phyloP scores from a whole-genome alignment of 2,329 filamentous ascomycete species.

The Cordyceps cicadae region DNA sequence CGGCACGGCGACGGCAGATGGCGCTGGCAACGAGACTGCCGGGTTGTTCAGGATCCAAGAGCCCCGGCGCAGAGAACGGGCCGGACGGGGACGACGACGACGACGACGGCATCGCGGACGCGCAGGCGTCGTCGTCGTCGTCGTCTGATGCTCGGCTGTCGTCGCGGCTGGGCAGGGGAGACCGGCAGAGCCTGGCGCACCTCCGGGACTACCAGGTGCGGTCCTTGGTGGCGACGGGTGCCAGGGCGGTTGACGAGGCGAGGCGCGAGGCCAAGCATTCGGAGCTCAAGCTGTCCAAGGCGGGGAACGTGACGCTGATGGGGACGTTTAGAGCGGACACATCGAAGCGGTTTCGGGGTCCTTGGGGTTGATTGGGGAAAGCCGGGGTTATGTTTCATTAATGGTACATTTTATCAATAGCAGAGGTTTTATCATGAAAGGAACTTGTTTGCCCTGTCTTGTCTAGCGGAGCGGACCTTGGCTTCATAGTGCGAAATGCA shows the following conservation, averaged over 20 bases:
- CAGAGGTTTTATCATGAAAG: too few species aligned
- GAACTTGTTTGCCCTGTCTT: too few species aligned
- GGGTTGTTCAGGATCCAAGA: not conserved
- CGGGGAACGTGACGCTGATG: slow-evolving; percentile 15
- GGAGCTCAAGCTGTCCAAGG: slow-evolving; percentile 12
- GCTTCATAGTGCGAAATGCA: too few species aligned
- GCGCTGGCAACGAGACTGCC: not conserved
- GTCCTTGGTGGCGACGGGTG: slow-evolving; percentile 14
- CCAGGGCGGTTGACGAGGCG: slow-evolving; percentile 11
- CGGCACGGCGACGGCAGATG: not conserved
- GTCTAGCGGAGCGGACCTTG: too few species aligned
- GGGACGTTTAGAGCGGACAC: slow-evolving; percentile 14
- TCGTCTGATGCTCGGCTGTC: slow-evolving; percentile 14
- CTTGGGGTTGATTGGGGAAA: not conserved
- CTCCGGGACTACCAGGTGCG: slow-evolving; percentile 15
- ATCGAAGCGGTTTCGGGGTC: slow-evolving; percentile 11
- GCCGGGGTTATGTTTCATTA: too few species aligned
- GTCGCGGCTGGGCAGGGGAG: slow-evolving; percentile 12
- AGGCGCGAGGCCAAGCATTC: slow-evolving; percentile 13
- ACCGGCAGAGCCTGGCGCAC: slow-evolving; percentile 16
- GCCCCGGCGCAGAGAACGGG: not conserved
- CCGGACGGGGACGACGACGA: not conserved
- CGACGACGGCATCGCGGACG: not conserved
- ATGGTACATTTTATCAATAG: too few species aligned
- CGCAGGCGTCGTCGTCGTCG: not conserved